Percentiles rank a stretch among this genome's conserved stretches.
phyloP scores from a whole-genome alignment of 768 basidiomycete species.

The Leccinum imitatum region DNA sequence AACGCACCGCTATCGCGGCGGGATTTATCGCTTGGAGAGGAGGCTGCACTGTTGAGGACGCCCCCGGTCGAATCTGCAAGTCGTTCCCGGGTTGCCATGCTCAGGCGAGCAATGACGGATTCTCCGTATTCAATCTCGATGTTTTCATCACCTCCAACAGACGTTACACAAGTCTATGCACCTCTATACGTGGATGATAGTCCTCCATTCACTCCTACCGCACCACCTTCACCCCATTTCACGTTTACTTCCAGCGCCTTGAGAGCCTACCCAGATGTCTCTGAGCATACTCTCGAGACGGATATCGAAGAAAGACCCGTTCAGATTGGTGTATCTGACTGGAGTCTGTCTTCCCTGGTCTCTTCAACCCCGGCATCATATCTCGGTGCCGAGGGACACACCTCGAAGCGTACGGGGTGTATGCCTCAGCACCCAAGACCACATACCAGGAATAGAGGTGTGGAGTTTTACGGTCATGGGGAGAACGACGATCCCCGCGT shows the following conservation, averaged over 20 bases:
- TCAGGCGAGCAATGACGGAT: constrained; percentile 13
- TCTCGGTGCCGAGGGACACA: constrained; percentile 14
- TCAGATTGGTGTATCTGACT: constrained; percentile 10
- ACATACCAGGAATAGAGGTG: constrained; percentile 14
- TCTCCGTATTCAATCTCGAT: constrained; percentile 7
- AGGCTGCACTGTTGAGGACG: constrained; percentile 15
- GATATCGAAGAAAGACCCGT: not conserved
- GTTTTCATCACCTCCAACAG: constrained; percentile 28
- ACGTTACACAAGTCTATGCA: constrained; percentile 20
- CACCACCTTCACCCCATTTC: constrained; percentile 16
- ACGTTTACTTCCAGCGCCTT: constrained; percentile 20
- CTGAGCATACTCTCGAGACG: not conserved
- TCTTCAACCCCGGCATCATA: constrained; percentile 4
- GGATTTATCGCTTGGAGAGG: constrained; percentile 8
- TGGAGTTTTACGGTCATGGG: constrained; percentile 18
- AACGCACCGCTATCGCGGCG: constrained; percentile 15
- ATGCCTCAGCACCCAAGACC: constrained; percentile 8
- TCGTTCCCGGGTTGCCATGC: constrained; percentile 6
- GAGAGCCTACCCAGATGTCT: constrained; percentile 13
- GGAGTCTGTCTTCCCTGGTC: constrained; percentile 1
- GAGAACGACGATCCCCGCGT: constrained; percentile 25
- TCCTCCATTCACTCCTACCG: constrained; percentile 7
- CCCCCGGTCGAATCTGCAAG: constrained; percentile 9
- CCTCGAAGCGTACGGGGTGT: constrained; percentile 5
- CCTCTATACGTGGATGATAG: constrained; percentile 18